Evolutionary conservation across 306 rosid genomes (phyloP), one percentile per base, ranked within the genome.

Genomic region (Sphenostylis stenocarpa): DNA sequence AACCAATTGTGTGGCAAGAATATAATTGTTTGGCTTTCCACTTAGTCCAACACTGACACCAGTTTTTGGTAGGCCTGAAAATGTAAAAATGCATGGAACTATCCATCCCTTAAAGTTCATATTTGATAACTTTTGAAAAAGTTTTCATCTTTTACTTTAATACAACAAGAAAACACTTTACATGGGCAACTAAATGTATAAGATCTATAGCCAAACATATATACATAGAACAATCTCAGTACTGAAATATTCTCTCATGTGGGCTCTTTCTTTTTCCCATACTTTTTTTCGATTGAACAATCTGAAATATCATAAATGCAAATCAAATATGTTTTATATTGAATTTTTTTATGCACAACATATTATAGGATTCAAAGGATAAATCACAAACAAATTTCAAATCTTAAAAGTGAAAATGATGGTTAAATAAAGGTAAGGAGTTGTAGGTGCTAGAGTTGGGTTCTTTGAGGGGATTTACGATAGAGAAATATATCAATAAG

Each of bases 1-100:
- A 72, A 79, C 74, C 83, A 72, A 79, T 34, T 79, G 9, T 16
- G 64, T 29, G 57, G 8, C 65, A n/a, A 69, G 61, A 7, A 45
- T 61, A 61, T 60, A 60, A 56, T 24, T 60, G 23, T 67, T 7
- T 45, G 34, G 29, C 39, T 56, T 55, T 38, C 26, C n/a, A 55
- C 17, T 13, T 61, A 61, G 43, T 61, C 31, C 67, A 61, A 31
- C 23, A 20, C 23, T 21, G 65, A 11, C 48, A 74, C 23, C 21
- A 60, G 7, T 23, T 33, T 61, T 44, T 75, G 72, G 62, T 48
- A 60, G 69, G 45, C 23, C 58, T 20, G 26, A 64, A 34, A 19
- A 20, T 75, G 52, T 21, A 10, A 57, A 24, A 20, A 58, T 41
- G 39, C 8, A 16, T 63, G 68, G 28, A 33, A 33, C 68, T 62